Conservation (phyloP, 2,329 filamentous ascomycete genomes). For the Myriosclerotinia curreyana region DNA sequence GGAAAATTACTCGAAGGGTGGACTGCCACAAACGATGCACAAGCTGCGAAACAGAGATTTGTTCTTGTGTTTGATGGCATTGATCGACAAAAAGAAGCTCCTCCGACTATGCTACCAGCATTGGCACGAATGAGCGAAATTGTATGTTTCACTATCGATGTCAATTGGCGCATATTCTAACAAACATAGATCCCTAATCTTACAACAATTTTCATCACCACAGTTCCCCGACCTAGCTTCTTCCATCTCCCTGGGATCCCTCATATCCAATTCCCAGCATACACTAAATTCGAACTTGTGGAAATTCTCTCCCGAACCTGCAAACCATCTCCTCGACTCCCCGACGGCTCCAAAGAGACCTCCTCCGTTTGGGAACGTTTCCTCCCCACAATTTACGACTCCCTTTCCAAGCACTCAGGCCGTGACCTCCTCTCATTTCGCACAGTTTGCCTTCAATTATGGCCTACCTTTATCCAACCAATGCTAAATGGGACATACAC, state of each 20-base stretch:
- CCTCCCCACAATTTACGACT: constrained; percentile 80
- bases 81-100: constrained; percentile 77
- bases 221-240: constrained; percentile 64
- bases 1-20: constrained; percentile 52
- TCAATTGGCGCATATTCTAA: constrained; percentile 21
- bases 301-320: constrained; percentile 63
- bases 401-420: constrained; percentile 74
- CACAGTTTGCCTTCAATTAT: constrained; percentile 69
- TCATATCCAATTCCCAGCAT: constrained; percentile 79
- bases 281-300: constrained; percentile 76
- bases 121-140: constrained; percentile 78
- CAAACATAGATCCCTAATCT: constrained; percentile 68
- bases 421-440: constrained; percentile 74
- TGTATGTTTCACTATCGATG: constrained; percentile 49
- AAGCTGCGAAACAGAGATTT: constrained; percentile 51
- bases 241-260: constrained; percentile 69
- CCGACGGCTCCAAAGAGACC: constrained; percentile 48
- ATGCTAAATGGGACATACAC: constrained; percentile 65
- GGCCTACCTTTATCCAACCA: constrained; percentile 80
- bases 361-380: constrained; percentile 76
- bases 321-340: constrained; percentile 48
- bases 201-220: constrained; percentile 73
- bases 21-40: constrained; percentile 33
- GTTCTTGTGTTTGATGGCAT: constrained; percentile 85
- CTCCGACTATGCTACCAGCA: constrained; percentile 74